These are phyloP conservation scores for Piloderma croceum DNA, from an alignment of 768 basidiomycete species.

Conservation along the genomic window DNA sequence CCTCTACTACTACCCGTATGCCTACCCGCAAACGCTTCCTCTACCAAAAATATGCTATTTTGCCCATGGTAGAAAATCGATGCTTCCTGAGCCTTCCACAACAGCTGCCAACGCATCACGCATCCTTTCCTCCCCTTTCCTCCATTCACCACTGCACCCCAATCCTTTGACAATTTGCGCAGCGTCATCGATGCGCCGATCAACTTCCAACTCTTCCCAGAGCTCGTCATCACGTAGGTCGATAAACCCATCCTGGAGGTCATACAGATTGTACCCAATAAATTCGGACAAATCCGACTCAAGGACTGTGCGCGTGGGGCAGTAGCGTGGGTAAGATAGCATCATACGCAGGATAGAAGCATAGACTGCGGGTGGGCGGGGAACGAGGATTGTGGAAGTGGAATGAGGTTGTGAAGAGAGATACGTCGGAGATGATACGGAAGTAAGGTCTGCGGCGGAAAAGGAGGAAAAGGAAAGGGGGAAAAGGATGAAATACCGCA, in stretches of 20 bases:
- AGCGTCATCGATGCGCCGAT: slow-evolving; percentile 18
- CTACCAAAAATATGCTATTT: slow-evolving; percentile 7
- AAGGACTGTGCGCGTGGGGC: slow-evolving; percentile 17
- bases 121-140: slow-evolving; percentile 33
- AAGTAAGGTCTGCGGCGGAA: slow-evolving; percentile 17
- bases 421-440: too few species aligned
- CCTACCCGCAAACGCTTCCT: too few species aligned
- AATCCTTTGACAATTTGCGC: slow-evolving; percentile 12
- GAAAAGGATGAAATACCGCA: slow-evolving; percentile 19
- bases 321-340: slow-evolving; percentile 18
- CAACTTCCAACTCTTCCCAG: slow-evolving; percentile 18
- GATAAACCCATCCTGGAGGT: slow-evolving; percentile 25
- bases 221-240: slow-evolving; percentile 24
- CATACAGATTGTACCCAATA: slow-evolving; percentile 27
- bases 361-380: slow-evolving; percentile 26
- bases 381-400: slow-evolving; percentile 20
- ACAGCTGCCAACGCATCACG: slow-evolving; percentile 26
- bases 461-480: slow-evolving; percentile 24
- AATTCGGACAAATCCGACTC: slow-evolving; percentile 31
- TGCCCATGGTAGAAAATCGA: slow-evolving; percentile 6
- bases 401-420: slow-evolving; percentile 10
- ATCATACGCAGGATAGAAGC: slow-evolving; percentile 31
- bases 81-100: too few species aligned
- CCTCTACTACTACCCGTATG: too few species aligned
- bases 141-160: slow-evolving; percentile 19